Base-by-base conservation (phyloP, 768 basidiomycete species). In the Mycena indigotica region DNA sequence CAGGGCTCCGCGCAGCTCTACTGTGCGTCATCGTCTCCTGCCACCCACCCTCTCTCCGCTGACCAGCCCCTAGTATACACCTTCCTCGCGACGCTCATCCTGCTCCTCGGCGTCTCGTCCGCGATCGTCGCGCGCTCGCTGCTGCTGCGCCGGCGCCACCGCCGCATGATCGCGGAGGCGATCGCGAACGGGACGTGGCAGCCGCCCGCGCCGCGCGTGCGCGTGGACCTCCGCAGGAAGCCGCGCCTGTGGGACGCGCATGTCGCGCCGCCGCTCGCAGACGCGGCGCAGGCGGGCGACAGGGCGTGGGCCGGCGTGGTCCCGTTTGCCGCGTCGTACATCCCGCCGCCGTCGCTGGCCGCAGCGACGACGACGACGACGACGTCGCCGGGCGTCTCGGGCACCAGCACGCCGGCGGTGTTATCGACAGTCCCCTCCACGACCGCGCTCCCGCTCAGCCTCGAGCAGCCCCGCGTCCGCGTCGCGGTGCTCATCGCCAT, bases 41-140 rank as follows among this genome's bases (percentile, higher is more conserved):
- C 10, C 48, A 39, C 19, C 8, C 26, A 13, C 28, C 15, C 39
- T 28, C 10, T 28, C 54, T 48, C 28, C 55, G 19, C 25, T n/a
- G 15, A 40, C 4, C 54, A 10, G n/a, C 12, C 19, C 30, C 28
- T 38, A 63, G 62, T 63, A 8, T 75, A 66, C 64, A 80, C 80
- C 4, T 80, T 82, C 59, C 76, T 83, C 49, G 87, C 87, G 2
- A 88, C 88, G 2, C 80, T 89, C 50, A 79, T 88, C 57, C 81
- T 88, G 21, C 80, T 89, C 19, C 79, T 89, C 23, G 75, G 77
- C 38, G 82, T 89, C n/a, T 87, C 86, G 8, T 81, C 81, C 2
- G 85, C 85, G 13, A 87, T 89, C 66, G 80, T 89, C 58, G 62
- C 82, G 45, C 84, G 88, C 30, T 87, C 85, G 21, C 77, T 87